Evolutionary conservation across 495 filamentous ascomycete species (phyloP).

Genomic region (Penicillium alfredii): DNA sequence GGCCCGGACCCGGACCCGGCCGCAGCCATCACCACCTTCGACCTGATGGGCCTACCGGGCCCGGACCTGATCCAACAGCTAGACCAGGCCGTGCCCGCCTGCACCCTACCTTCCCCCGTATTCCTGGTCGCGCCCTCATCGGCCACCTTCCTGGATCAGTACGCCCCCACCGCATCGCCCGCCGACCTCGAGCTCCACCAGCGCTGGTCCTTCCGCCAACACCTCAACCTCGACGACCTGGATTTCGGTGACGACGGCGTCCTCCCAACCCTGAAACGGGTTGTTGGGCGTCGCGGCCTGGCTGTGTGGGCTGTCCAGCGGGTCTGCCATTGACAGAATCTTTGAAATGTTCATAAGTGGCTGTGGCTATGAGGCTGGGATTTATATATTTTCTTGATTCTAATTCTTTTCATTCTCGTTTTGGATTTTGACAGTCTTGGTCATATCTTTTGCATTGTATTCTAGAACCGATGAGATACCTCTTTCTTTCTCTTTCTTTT

Average conservation of each 20-base stretch:
- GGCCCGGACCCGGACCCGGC: slow-evolving; percentile 58
- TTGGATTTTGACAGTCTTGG: not conserved
- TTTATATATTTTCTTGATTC: not conserved
- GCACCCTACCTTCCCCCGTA: slow-evolving; percentile 28
- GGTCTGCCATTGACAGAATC: slow-evolving; percentile 9
- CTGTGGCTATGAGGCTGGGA: too few relatives aligned
- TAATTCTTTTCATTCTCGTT: not conserved
- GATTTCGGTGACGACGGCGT: slow-evolving; percentile 85
- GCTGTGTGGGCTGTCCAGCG: slow-evolving; percentile 64
- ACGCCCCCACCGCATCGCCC: slow-evolving; percentile 25
- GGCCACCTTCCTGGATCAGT: slow-evolving; percentile 65
- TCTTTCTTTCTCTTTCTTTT: not conserved
- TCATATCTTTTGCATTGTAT: slow-evolving; percentile 1
- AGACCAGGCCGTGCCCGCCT: slow-evolving; percentile 47
- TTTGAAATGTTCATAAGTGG: not conserved
- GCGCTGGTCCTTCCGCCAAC: slow-evolving; percentile 66
- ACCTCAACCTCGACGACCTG: slow-evolving; percentile 89
- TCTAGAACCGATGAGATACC: too few relatives aligned
- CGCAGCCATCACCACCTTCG: slow-evolving; percentile 56
- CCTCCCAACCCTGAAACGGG: slow-evolving; percentile 62
- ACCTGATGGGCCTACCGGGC: slow-evolving; percentile 76
- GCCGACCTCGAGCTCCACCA: slow-evolving; percentile 42
- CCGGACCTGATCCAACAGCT: slow-evolving; percentile 55
- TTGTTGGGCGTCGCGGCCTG: slow-evolving; percentile 75
- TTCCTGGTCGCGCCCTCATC: slow-evolving; percentile 69